These are phyloP conservation scores for Apiospora hydei DNA, from an alignment of 2,329 filamentous ascomycete species.

Conservation along the genomic window DNA sequence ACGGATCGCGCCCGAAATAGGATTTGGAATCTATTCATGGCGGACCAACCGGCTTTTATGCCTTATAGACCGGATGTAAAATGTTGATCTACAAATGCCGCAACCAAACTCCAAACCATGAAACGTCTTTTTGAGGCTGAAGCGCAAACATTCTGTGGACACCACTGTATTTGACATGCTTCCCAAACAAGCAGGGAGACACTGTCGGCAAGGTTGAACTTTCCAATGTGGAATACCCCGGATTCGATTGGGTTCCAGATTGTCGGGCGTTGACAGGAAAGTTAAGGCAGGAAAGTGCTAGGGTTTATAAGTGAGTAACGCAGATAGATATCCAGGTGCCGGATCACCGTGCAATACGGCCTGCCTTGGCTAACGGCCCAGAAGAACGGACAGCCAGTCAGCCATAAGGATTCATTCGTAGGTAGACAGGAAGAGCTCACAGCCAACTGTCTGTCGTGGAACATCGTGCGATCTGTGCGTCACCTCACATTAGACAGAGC, in stretches of 20 bases:
- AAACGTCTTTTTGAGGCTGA: not conserved
- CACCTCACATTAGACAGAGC: constrained; percentile 10
- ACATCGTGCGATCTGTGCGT: constrained; percentile 18
- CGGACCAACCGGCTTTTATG: not conserved
- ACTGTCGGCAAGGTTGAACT: not conserved
- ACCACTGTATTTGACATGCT: constrained; percentile 1
- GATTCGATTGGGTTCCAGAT: constrained; percentile 2
- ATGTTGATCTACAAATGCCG: not conserved
- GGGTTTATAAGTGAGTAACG: not conserved
- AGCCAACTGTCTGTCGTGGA: not conserved
- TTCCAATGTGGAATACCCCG: not conserved
- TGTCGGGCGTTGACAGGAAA: not conserved
- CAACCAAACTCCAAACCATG: not conserved
- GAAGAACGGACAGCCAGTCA: not conserved
- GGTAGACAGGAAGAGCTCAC: no score
- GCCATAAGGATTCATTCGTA: not conserved
- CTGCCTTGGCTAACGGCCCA: not conserved
- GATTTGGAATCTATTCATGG: constrained; percentile 7
- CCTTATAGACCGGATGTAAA: not conserved
- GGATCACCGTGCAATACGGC: not conserved
- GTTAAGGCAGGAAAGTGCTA: not conserved
- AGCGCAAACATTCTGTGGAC: not conserved
- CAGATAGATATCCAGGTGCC: not conserved
- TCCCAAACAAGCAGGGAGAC: constrained; percentile 2
- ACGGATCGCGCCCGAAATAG: not conserved